Evolutionary conservation across 2,329 filamentous ascomycete genomes (phyloP), one percentile per base, ranked within the genome.

Genomic region (Macrophomina phaseolina): DNA sequence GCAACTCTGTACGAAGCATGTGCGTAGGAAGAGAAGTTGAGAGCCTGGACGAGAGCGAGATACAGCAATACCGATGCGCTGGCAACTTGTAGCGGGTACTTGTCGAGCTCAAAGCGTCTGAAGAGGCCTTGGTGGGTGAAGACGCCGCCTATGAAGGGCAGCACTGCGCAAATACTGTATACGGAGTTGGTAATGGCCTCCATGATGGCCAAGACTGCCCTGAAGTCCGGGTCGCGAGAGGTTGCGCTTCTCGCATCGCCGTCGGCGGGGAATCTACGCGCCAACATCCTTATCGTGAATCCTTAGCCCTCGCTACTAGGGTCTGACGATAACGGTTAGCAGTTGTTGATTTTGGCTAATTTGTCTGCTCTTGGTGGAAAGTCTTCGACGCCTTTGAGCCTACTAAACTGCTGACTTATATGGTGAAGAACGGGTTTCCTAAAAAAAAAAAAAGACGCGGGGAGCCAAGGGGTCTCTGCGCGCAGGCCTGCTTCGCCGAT

Each of bases 51-150:
- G 16, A 67, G 34, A 23, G 28, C 16, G 30, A 58, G 5, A 34
- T 58, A 53, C 9, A 42, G 30, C 16, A 40, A 18, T 16, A 40
- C 9, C 30, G 36, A 53, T 18, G 28, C 36, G 32, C 52, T 42
- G n/a, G 18, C 60, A 16, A 67, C 52, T 11, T 52, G 36, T 4
- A 58, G 16, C 4, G 45, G 61, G 7, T 56, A 60, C n/a, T 12
- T 52, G 23, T 67, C 66, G 32, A 67, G 36, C 23, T 67, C 61
- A 9, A 65, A 18, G 3, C 51, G 18, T 46, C 34, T 65, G 53
- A 67, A 60, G n/a, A 60, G 16, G 9, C 30, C 12, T 12, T 60
- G 45, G 40, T 67, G 62, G 5, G 34, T 32, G 4, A 53, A 8
- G 12, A 64, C 38, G 18, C 61, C 61, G 18, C 14, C 23, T 2